Evolutionary conservation across 1,139 yeast genomes (phyloP).

Genomic region (Yamadazyma conglobata): DNA sequence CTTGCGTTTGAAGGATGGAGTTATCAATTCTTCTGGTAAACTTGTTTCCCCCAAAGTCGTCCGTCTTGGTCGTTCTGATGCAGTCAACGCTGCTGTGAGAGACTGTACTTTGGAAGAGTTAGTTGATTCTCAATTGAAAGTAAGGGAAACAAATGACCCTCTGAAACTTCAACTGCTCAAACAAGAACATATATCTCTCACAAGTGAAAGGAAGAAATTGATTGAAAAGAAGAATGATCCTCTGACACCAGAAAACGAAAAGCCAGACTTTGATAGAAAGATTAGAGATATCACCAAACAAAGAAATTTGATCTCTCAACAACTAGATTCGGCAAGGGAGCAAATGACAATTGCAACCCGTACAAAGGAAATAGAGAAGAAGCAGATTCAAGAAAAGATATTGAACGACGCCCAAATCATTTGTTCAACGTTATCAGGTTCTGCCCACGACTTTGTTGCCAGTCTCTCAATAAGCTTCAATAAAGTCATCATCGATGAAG

Average conservation of each 20-base stretch:
- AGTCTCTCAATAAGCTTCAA: slow-evolving; percentile 75
- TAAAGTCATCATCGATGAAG: slow-evolving; percentile 96
- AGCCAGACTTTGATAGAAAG: slow-evolving; percentile 43
- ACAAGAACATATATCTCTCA: slow-evolving; percentile 49
- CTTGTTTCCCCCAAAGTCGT: slow-evolving; percentile 66
- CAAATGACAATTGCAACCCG: slow-evolving; percentile 62
- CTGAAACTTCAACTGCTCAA: slow-evolving; percentile 46
- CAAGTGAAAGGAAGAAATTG: slow-evolving; percentile 49
- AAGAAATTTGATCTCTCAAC: slow-evolving; percentile 67
- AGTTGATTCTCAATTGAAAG: slow-evolving; percentile 62
- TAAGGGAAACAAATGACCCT: slow-evolving; percentile 31
- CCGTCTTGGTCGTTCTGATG: slow-evolving; percentile 90
- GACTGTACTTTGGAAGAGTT: slow-evolving; percentile 85
- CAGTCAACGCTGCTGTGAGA: slow-evolving; percentile 75
- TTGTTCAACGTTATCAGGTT: slow-evolving; percentile 90
- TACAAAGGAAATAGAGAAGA: slow-evolving; percentile 72
- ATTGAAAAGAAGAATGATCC: slow-evolving; percentile 36
- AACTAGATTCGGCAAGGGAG: slow-evolving; percentile 79
- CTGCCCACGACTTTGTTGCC: slow-evolving; percentile 86
- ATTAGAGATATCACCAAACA: slow-evolving; percentile 55
- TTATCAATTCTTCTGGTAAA: slow-evolving; percentile 56
- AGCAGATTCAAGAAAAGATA: slow-evolving; percentile 70
- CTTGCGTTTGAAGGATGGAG: slow-evolving; percentile 76
- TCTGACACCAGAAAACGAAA: slow-evolving; percentile 33
- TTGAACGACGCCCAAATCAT: slow-evolving; percentile 80